Conservation (phyloP, 331 rosid genomes). For the Malus hybrid region DNA sequence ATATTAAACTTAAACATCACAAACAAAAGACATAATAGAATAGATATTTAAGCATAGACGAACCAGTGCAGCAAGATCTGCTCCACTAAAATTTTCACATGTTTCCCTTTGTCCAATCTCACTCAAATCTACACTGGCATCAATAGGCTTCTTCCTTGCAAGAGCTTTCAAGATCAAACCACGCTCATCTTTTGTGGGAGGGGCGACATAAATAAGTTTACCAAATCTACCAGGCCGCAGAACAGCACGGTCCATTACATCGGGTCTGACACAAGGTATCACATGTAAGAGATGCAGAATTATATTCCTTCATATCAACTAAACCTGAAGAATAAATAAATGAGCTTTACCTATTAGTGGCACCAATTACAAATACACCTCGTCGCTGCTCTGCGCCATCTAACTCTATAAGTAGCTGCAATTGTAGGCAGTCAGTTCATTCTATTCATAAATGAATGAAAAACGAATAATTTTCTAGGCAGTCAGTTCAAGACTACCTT, state of each 20-base stretch:
- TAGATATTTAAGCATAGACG: slow-evolving; percentile 6
- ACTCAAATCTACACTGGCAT: slow-evolving; percentile 49
- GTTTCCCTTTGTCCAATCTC: slow-evolving; percentile 51
- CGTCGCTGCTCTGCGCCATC: slow-evolving; percentile 71
- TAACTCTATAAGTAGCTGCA: slow-evolving; percentile 58
- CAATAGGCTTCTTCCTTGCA: slow-evolving; percentile 58
- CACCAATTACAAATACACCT: slow-evolving; percentile 84
- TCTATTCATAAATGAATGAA: neutral
- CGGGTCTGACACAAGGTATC: slow-evolving; percentile 44
- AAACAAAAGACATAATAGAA: neutral
- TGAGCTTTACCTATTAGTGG: slow-evolving; percentile 63
- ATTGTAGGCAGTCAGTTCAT: slow-evolving; percentile 4
- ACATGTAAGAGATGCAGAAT: neutral
- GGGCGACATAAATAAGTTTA: slow-evolving; percentile 71
- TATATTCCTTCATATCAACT: neutral
- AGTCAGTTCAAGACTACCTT: neutral
- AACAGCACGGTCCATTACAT: slow-evolving; percentile 66
- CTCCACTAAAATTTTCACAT: slow-evolving; percentile 76
- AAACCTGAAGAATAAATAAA: neutral
- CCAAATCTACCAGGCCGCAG: slow-evolving; percentile 84
- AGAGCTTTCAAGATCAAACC: slow-evolving; percentile 68
- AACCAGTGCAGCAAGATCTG: slow-evolving; percentile 73
- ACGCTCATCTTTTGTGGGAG: slow-evolving; percentile 58
- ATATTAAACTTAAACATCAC: neutral
- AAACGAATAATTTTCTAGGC: no score